These are phyloP conservation scores for Seiridium cupressi DNA, from an alignment of 2,329 filamentous ascomycete genomes.

Conservation along the genomic window DNA sequence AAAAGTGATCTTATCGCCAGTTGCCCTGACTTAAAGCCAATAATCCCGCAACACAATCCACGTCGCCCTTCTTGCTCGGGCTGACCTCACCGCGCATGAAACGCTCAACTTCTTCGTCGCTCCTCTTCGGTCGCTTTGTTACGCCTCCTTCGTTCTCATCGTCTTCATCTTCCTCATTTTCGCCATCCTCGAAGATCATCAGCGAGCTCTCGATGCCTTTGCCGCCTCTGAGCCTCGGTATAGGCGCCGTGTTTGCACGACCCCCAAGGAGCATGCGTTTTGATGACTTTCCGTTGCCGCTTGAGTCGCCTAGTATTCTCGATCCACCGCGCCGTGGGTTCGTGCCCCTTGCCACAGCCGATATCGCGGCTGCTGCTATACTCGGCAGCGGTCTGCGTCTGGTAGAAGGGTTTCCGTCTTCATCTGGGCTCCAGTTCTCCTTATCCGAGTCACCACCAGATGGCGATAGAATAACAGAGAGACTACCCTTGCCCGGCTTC, in stretches of 20 bases:
- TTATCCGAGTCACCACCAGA: constrained; percentile 81
- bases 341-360: background rate
- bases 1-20: constrained; percentile 61
- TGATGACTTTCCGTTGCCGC: constrained; percentile 24
- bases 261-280: constrained; percentile 25
- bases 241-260: constrained; percentile 39
- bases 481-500: constrained; percentile 35
- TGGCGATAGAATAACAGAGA: constrained; percentile 39
- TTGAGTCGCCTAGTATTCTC: constrained; percentile 36
- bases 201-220: constrained; percentile 25
- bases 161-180: constrained; percentile 13
- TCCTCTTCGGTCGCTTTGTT: constrained; percentile 1
- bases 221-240: constrained; percentile 21
- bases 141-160: constrained; percentile 1
- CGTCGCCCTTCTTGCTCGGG: constrained; percentile 73
- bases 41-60: constrained; percentile 88
- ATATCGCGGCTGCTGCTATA: constrained; percentile 18
- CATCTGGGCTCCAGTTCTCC: constrained; percentile 77
- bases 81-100: constrained; percentile 70
- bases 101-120: constrained; percentile 63
- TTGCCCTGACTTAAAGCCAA: constrained; percentile 89
- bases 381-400: constrained; percentile 35
- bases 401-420: constrained; percentile 39
- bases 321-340: constrained; percentile 38
- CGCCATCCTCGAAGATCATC: constrained; percentile 53